phyloP scores from a whole-genome alignment of 768 basidiomycete genomes.

The Suillus occidentalis region DNA sequence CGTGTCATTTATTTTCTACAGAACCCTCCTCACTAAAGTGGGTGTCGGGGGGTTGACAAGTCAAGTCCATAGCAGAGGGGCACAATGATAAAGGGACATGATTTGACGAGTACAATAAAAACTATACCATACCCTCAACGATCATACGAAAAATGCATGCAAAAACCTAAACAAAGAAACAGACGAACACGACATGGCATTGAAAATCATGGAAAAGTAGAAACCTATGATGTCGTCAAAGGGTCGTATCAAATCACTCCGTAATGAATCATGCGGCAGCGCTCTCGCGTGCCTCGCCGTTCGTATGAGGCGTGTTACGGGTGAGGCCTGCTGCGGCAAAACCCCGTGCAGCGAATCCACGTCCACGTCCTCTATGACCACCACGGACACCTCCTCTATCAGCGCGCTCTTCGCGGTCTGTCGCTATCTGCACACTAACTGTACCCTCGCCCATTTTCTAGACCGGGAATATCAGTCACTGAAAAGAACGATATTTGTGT shows the following conservation, averaged over 20 bases:
- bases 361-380: constrained; percentile 53
- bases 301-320: constrained; percentile 25
- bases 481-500: constrained; percentile 2
- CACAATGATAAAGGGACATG: neutral
- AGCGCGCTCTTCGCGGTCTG: constrained; percentile 45
- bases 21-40: no score
- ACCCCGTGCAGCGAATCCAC: constrained; percentile 62
- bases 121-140: constrained; percentile 5
- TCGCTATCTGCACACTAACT: constrained; percentile 72
- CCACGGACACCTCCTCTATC: constrained; percentile 43
- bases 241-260: constrained; percentile 18
- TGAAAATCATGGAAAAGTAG: constrained; percentile 8
- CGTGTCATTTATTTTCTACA: no score
- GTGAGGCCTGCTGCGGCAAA: constrained; percentile 72
- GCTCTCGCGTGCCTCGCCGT: constrained; percentile 28
- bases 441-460: constrained; percentile 70
- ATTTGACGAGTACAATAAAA: neutral
- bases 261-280: constrained; percentile 23
- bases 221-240: constrained; percentile 18
- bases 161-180: constrained; percentile 1
- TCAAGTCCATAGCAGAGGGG: neutral
- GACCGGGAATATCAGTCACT: constrained; percentile 11
- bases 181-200: neutral
- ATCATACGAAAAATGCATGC: constrained; percentile 6
- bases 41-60: no score